Conservation (phyloP, 306 rosid species). For the Hippophae rhamnoides region DNA sequence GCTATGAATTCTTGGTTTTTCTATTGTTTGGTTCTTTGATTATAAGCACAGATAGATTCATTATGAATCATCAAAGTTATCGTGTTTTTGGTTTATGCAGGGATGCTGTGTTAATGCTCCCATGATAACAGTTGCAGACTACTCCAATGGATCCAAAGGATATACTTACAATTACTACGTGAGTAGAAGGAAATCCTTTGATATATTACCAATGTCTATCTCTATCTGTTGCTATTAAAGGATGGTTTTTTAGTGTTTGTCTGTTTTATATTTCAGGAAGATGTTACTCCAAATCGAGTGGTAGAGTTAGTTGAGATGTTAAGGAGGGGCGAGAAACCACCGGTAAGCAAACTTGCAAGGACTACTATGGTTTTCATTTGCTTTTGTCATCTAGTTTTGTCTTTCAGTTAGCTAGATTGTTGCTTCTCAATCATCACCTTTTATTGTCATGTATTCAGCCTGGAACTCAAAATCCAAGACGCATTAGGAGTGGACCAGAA, state of each 20-base stretch:
- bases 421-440: background rate
- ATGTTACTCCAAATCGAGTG: conserved; percentile 69
- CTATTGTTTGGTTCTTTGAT: too few relatives aligned
- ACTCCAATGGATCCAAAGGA: conserved; percentile 90
- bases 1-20: too few relatives aligned
- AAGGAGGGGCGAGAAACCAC: conserved; percentile 82
- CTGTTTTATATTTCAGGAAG: conserved; percentile 59
- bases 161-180: conserved; percentile 87
- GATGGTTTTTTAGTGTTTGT: background rate
- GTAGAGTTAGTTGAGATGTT: conserved; percentile 77
- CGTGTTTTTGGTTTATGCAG: conserved; percentile 31
- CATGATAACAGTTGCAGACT: conserved; percentile 97
- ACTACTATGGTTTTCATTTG: background rate
- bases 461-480: conserved; percentile 79
- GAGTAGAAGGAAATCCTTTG: conserved; percentile 19
- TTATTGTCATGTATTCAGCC: conserved; percentile 34
- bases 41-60: too few relatives aligned
- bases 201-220: background rate
- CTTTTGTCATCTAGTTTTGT: conserved; percentile 3
- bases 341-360: conserved; percentile 39
- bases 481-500: conserved; percentile 77
- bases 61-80: too few relatives aligned
- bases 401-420: conserved; percentile 2
- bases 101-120: conserved; percentile 98
- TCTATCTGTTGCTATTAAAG: background rate